Evolutionary conservation across 148 eudicot species (phyloP), one percentile per base, ranked within the genome.

Genomic region (Diospyros lotus): DNA sequence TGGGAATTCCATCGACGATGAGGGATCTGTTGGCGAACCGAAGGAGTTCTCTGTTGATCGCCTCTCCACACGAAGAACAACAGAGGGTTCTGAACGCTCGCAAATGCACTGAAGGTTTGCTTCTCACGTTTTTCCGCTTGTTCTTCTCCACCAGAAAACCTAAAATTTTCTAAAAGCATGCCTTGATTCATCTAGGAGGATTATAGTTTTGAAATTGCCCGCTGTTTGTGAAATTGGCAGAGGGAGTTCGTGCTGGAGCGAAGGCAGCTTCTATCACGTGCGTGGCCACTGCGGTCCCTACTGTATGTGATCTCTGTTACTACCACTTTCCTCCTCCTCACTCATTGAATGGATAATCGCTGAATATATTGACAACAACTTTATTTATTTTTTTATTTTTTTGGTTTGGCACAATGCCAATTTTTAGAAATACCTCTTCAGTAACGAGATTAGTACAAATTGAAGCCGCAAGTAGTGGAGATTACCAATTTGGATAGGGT

Each of bases 241-340:
- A 89, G 81, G 97, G 95, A 9, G 90, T 86, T 52, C 87, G 80
- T 79, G 97, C 89, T 3, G 98, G 97, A 78, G 55, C 81, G 39
- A 91, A 88, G 80, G 93, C 97, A 58, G 97, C 93, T 42, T 84
- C 90, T 38, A 75, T 91, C 52, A 79, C 97, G 0, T 83, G 87
- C 64, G 87, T 91, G 76, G 88, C 72, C 62, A 73, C 73, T 58
- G 88, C 92, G 52, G 84, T 90, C n/a, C 94, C 97, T 18, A 91
- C 97, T 55, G 97, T 94, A 73, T 55, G 83, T 76, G 39, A 48
- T 58, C 4, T 58, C n/a, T 50, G 9, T 48, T 44, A 53, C 53
- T 54, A 3, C 45, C 0, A 28, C 28, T 28, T 28, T 28, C 28
- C 28, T 28, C 50, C 17, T 59, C 39, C 4, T 61, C 9, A 46